Conservation (phyloP, 225 moss, liverwort and hornwort genomes). For the Bryoerythrophyllum caledonicum region DNA sequence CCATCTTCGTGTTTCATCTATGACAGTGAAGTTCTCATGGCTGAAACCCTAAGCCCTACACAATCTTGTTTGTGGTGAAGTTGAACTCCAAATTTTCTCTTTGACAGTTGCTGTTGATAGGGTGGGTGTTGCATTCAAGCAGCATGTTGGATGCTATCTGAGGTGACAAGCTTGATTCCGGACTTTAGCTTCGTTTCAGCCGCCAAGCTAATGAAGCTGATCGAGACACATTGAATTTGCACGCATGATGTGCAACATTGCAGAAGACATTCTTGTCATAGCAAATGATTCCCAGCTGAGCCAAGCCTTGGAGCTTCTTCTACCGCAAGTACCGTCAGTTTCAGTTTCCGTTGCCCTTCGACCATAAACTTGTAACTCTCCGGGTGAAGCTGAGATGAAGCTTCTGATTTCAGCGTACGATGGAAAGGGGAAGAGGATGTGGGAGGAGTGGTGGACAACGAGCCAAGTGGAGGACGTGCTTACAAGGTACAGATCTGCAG, state of each 20-base stretch:
- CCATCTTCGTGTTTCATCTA: not conserved
- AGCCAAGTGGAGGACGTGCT: slow-evolving; percentile 62
- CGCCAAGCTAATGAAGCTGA: slow-evolving; percentile 91
- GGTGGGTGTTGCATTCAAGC: slow-evolving; percentile 70
- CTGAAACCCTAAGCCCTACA: too few species aligned
- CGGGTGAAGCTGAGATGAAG: slow-evolving; percentile 90
- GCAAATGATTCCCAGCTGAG: slow-evolving; percentile 63
- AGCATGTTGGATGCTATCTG: slow-evolving; percentile 54
- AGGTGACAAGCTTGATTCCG: slow-evolving; percentile 66
- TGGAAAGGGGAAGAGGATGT: slow-evolving; percentile 74
- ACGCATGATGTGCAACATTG: slow-evolving; percentile 79
- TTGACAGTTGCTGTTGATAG: slow-evolving; percentile 18
- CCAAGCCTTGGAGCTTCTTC: slow-evolving; percentile 56
- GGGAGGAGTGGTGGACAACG: slow-evolving; percentile 91
- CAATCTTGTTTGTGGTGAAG: not conserved
- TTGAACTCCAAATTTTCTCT: too few species aligned
- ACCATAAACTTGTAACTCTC: slow-evolving; percentile 34
- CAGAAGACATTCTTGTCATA: slow-evolving; percentile 81
- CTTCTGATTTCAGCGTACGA: slow-evolving; percentile 66
- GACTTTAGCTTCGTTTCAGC: slow-evolving; percentile 90
- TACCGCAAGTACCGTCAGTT: too few species aligned
- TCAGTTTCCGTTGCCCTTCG: too few species aligned
- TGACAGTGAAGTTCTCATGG: too few species aligned
- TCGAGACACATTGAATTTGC: slow-evolving; percentile 88
- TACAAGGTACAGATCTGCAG: slow-evolving; percentile 62